These are phyloP conservation scores for Pleurotus eryngii DNA, from an alignment of 768 basidiomycete genomes.

Conservation along the genomic window DNA sequence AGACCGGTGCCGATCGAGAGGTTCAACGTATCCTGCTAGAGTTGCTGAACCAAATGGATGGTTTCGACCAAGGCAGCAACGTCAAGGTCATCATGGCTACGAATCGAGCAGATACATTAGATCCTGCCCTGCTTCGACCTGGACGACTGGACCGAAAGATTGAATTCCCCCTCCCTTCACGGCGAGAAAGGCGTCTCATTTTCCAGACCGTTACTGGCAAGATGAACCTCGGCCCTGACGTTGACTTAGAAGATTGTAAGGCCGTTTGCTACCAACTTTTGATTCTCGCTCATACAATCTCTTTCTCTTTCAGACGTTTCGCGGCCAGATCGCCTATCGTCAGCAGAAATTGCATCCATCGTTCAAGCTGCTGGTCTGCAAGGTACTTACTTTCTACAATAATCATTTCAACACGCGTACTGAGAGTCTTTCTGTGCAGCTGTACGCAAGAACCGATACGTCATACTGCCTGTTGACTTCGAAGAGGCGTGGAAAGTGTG, in stretches of 20 bases:
- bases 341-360: slow-evolving; percentile 93
- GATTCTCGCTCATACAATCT: slow-evolving; percentile 10
- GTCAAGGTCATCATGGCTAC: slow-evolving; percentile 99
- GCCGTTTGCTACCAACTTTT: slow-evolving; percentile 10
- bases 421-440: slow-evolving; percentile 43
- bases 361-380: slow-evolving; percentile 97
- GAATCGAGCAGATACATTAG: slow-evolving; percentile 96
- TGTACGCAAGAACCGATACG: slow-evolving; percentile 96
- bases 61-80: slow-evolving; percentile 97
- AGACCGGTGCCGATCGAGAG: slow-evolving; percentile 98
- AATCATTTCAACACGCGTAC: background rate
- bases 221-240: slow-evolving; percentile 98
- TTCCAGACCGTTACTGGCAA: slow-evolving; percentile 97
- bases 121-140: slow-evolving; percentile 95
- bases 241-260: slow-evolving; percentile 97
- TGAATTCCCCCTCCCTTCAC: slow-evolving; percentile 92
- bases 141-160: slow-evolving; percentile 98
- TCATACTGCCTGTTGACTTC: slow-evolving; percentile 95
- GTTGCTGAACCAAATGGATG: slow-evolving; percentile 98
- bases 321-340: slow-evolving; percentile 91
- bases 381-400: slow-evolving; percentile 50
- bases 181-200: slow-evolving; percentile 93
- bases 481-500: slow-evolving; percentile 99
- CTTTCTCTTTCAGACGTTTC: slow-evolving; percentile 70
- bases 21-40: slow-evolving; percentile 98